Base-by-base conservation (phyloP, 331 rosid genomes). In the Quercus tomentella region DNA sequence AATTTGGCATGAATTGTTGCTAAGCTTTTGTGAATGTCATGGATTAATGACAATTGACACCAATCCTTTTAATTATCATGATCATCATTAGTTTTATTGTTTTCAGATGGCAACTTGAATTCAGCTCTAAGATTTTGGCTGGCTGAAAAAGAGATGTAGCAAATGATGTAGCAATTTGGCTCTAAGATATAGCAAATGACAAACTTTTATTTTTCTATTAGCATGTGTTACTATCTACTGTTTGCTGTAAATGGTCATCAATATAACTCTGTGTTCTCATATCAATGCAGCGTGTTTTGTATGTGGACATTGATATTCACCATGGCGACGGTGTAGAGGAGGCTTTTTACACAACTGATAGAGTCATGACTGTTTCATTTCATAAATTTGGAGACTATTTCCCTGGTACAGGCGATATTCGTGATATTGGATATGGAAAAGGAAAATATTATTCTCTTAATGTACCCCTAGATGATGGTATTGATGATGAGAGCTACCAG, bases 361-460 rank as follows among this genome's bases (percentile, higher is more conserved):
- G 95, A 84, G 97, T 92, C 78, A 92, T 92, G 95, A 92, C 95
- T 20, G 92, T 90, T 76, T 90, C 95, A 0, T 92, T 92, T 77
- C 97, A 92, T 65, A 92, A 92, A 65, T 92, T 87, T 86, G 97
- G 94, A 78, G 97, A 92, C 79, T 92, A 90, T 79, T 92, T 92
- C 75, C 95, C 97, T 7, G 97, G 97, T 66, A 92, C 95, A 5
- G 97, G 97, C 28, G 93, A 92, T 78, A 66, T 92, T 79, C 86
- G 90, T 9, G 97, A 92, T 82, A 82, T 82, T 80, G 93, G 97
- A 23, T 86, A 89, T 73, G 90, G 89, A 55, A 90, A 90, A 82
- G 95, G 97, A 73, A 92, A 90, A 80, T 89, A 84, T 77, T 92
- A 92, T 82, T 90, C 97, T 41, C 86, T 92, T 41, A 92, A 92